phyloP scores from a whole-genome alignment of 176 grass and related monocot genomes.

The Triticum urartu region DNA sequence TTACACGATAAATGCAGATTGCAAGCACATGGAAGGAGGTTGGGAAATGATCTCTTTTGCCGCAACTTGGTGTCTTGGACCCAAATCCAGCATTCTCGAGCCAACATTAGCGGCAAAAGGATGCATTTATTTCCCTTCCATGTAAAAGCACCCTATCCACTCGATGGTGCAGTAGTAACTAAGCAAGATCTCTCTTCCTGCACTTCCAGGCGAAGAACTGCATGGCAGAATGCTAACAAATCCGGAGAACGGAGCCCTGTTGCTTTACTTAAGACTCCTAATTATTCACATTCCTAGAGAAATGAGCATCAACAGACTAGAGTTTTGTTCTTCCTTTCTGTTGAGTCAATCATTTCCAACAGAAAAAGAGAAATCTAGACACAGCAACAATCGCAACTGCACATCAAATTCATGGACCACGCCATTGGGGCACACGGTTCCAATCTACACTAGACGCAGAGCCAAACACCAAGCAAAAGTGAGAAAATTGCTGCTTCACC shows the following conservation, averaged over 20 bases:
- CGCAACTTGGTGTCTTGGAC: not conserved
- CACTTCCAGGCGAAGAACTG: not conserved
- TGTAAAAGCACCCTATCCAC: slow-evolving; percentile 32
- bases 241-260: not conserved
- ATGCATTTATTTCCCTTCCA: not conserved
- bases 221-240: not conserved
- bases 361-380: not conserved
- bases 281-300: not conserved
- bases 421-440: not conserved
- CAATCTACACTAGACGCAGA: not conserved
- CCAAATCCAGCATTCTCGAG: slow-evolving; percentile 1
- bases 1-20: slow-evolving; percentile 25
- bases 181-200: not conserved
- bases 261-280: not conserved
- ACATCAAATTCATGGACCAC: not conserved
- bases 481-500: not conserved
- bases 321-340: not conserved
- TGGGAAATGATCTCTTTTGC: slow-evolving; percentile 21
- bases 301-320: not conserved
- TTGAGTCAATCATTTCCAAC: not conserved
- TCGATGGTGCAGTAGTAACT: not conserved
- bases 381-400: not conserved
- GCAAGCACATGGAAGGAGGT: slow-evolving; percentile 32
- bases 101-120: not conserved
- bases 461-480: no score